Base-by-base conservation (phyloP, 345 rosid species). In the Hirschfeldia incana region DNA sequence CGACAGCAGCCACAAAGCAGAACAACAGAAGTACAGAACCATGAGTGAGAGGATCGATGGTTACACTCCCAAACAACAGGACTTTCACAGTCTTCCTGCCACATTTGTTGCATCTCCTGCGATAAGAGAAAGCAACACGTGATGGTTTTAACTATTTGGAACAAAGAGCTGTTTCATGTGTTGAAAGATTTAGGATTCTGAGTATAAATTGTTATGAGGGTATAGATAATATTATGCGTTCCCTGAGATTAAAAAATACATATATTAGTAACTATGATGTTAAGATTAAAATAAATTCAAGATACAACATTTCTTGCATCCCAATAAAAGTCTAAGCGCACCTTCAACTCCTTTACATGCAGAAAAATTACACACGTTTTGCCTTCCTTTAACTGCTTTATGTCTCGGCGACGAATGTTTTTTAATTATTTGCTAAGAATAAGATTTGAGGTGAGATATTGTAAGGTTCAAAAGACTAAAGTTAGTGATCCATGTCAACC, bases 141-240 rank as follows among this genome's bases (percentile, higher is more conserved):
- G 70, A 63, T 32, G 27, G 42, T 71, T 65, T 66, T 29, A 21
- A 75, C 44, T 49, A 69, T 44, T 37, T 7, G 70, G n/a, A 69
- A 42, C 16, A 34, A 6, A 8, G 64, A 70, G 55, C 16, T 69
- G 69, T 60, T 73, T 73, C 26, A 16, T 44, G 64, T 65, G 51
- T 44, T 65, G 34, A 37, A 67, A 7, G 32, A 15, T 68, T 67
- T 62, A 51, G 28, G 70, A 29, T 65, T 75, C 58, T 70, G 72
- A 64, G 73, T 26, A 70, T 85, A 93, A 98, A 97, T 90, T 77
- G 75, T 72, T 67, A 96, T 76, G 8, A 92, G 76, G 17, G 97
- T 84, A 67, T 86, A 75, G 68, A 89, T 87, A 67, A 88, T 84
- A 79, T 86, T 89, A 85, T 93, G 97, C 97, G 93, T 90, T 70